phyloP scores from a whole-genome alignment of 2,329 filamentous ascomycete genomes.

The Plectosphaerella sp. region DNA sequence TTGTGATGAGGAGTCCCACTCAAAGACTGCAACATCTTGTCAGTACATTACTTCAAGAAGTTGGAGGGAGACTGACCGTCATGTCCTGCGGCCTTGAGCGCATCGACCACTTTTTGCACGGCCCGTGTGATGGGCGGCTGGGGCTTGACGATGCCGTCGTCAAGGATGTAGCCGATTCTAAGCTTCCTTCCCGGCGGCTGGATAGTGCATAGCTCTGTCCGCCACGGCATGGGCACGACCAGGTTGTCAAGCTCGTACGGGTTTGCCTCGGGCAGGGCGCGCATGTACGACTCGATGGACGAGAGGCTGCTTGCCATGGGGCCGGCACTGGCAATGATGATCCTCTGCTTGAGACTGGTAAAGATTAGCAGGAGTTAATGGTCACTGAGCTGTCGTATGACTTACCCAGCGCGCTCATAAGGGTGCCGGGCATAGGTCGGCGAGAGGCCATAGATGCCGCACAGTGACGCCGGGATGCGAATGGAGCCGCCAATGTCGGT shows the following conservation, averaged over 20 bases:
- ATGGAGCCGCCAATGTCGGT: conserved; percentile 43
- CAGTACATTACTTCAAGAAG: not conserved
- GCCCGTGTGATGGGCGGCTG: conserved; percentile 18
- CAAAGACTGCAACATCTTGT: conserved; percentile 10
- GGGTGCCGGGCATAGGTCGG: conserved; percentile 29
- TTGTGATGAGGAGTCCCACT: conserved; percentile 17
- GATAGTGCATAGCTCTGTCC: conserved; percentile 11
- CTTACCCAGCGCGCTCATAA: conserved; percentile 17
- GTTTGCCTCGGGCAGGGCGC: conserved; percentile 28
- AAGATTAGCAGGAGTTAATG: conserved; percentile 27
- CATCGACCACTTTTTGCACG: conserved; percentile 21
- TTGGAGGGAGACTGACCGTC: conserved; percentile 18
- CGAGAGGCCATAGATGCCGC: conserved; percentile 35
- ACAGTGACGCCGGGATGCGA: conserved; percentile 36
- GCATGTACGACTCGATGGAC: conserved; percentile 31
- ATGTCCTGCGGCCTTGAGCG: conserved; percentile 13
- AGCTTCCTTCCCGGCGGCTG: conserved; percentile 17
- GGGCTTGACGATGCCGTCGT: conserved; percentile 16
- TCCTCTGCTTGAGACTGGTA: conserved; percentile 26
- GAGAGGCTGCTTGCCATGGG: conserved; percentile 19
- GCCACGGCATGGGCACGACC: conserved; percentile 35
- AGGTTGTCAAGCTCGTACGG: conserved; percentile 37
- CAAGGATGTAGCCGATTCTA: conserved; percentile 15
- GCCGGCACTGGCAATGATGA: conserved; percentile 21
- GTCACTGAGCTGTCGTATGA: not conserved